Conservation (phyloP, 2,329 filamentous ascomycete species). For the Alternaria solani region DNA sequence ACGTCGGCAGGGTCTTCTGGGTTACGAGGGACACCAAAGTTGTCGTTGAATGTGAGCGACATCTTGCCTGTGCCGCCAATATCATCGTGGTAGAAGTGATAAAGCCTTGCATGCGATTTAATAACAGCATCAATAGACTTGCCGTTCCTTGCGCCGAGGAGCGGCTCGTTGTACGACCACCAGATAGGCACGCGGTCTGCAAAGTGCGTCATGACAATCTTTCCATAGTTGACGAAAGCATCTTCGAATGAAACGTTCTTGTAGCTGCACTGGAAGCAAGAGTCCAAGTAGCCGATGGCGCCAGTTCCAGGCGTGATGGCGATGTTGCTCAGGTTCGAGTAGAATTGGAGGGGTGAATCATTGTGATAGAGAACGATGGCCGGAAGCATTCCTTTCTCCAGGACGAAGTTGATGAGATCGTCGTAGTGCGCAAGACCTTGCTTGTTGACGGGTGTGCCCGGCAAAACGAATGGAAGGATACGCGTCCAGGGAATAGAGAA, state of each 20-base stretch:
- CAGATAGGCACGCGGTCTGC: slow-evolving; percentile 62
- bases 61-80: slow-evolving; percentile 61
- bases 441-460: slow-evolving; percentile 61
- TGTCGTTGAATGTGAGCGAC: slow-evolving; percentile 59
- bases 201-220: slow-evolving; percentile 61
- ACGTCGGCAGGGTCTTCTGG: slow-evolving; percentile 54
- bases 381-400: slow-evolving; percentile 61
- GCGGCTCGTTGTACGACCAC: slow-evolving; percentile 64
- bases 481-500: slow-evolving; percentile 63
- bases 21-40: slow-evolving; percentile 49
- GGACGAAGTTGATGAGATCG: slow-evolving; percentile 60
- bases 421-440: slow-evolving; percentile 63
- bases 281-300: slow-evolving; percentile 38
- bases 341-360: slow-evolving; percentile 59
- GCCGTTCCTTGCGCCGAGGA: slow-evolving; percentile 54
- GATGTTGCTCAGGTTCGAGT: slow-evolving; percentile 43
- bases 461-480: slow-evolving; percentile 61
- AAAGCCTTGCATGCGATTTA: slow-evolving; percentile 60
- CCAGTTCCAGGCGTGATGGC: slow-evolving; percentile 33
- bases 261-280: slow-evolving; percentile 49
- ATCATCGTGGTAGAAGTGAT: slow-evolving; percentile 63
- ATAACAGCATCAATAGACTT: slow-evolving; percentile 47
- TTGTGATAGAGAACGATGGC: slow-evolving; percentile 60
- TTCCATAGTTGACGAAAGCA: slow-evolving; percentile 63
- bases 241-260: slow-evolving; percentile 59